These are phyloP conservation scores for Zhuliangozyma parablackwelliae DNA, from an alignment of 1,139 yeast species.

Conservation along the genomic window DNA sequence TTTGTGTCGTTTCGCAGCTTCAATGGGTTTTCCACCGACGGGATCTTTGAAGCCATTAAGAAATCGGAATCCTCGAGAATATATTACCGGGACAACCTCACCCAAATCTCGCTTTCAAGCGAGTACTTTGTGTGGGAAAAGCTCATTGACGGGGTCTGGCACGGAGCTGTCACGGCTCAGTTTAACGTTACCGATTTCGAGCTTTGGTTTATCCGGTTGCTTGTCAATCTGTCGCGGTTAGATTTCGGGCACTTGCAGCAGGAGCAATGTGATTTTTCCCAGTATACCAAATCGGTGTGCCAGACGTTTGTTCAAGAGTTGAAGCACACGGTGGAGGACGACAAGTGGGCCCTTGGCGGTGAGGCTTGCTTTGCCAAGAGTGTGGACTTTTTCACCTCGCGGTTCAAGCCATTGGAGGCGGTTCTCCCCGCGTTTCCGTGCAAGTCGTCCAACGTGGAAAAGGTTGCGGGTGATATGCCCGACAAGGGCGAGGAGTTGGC, in stretches of 20 bases:
- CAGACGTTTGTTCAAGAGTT: conserved; percentile 36
- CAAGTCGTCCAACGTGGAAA: conserved; percentile 51
- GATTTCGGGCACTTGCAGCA: conserved; percentile 3
- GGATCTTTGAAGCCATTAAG: conserved; percentile 2
- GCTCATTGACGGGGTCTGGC: conserved; percentile 3
- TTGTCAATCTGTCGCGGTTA: conserved; percentile 15
- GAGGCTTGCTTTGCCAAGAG: conserved; percentile 34
- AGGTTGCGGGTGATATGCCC: conserved; percentile 49
- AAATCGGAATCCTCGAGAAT: conserved; percentile 3
- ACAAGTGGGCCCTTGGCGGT: conserved; percentile 49
- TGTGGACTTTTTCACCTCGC: conserved; percentile 45
- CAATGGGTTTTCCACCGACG: conserved; percentile 3
- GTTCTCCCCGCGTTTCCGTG: conserved; percentile 65
- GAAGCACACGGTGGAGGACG: conserved; percentile 44
- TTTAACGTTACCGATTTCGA: conserved; percentile 24
- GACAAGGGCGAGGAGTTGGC: conserved; percentile 46
- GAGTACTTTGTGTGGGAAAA: conserved; percentile 19
- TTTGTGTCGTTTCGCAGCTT: conserved; percentile 9
- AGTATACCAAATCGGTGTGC: conserved; percentile 17
- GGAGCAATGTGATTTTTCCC: background rate
- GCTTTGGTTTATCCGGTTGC: conserved; percentile 28
- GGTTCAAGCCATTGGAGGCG: conserved; percentile 46
- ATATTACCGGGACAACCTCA: conserved; percentile 7
- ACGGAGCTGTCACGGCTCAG: conserved; percentile 27
- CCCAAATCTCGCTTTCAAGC: conserved; percentile 6